Conservation (phyloP, 495 filamentous ascomycete species). For the Parathielavia appendiculata region DNA sequence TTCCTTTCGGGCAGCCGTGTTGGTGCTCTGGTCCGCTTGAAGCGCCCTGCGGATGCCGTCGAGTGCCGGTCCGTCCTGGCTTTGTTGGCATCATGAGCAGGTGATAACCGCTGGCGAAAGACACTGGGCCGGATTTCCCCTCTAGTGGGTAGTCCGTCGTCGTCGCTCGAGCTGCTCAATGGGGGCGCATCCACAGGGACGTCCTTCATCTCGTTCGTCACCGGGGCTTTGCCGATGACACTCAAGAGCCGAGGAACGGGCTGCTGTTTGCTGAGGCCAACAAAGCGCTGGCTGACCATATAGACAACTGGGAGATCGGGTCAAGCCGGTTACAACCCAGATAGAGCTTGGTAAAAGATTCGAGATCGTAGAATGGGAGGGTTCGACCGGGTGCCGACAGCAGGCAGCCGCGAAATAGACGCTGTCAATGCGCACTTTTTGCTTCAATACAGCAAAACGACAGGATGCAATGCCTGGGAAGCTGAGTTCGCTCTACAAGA, state of each 20-base stretch:
- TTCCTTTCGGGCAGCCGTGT: not conserved
- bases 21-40: conserved; percentile 1
- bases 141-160: conserved; percentile 6
- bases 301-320: not conserved
- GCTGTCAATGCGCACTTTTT: not conserved
- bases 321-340: not conserved
- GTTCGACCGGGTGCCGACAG: not conserved
- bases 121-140: conserved; percentile 4
- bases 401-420: not conserved
- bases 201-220: not conserved
- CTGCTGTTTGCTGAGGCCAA: conserved; percentile 16
- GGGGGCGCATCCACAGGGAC: conserved; percentile 18
- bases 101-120: not conserved
- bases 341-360: not conserved
- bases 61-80: not conserved
- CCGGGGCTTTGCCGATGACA: not conserved
- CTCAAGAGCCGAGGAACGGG: conserved; percentile 2
- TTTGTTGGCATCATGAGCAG: not conserved
- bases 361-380: no score
- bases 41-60: not conserved
- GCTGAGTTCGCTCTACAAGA: not conserved
- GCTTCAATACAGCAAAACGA: no score
- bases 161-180: conserved; percentile 12
- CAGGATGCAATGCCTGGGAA: not conserved
- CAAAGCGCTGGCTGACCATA: conserved; percentile 3